Conservation (phyloP, 2,329 filamentous ascomycete species). For the Verticillium dahliae region DNA sequence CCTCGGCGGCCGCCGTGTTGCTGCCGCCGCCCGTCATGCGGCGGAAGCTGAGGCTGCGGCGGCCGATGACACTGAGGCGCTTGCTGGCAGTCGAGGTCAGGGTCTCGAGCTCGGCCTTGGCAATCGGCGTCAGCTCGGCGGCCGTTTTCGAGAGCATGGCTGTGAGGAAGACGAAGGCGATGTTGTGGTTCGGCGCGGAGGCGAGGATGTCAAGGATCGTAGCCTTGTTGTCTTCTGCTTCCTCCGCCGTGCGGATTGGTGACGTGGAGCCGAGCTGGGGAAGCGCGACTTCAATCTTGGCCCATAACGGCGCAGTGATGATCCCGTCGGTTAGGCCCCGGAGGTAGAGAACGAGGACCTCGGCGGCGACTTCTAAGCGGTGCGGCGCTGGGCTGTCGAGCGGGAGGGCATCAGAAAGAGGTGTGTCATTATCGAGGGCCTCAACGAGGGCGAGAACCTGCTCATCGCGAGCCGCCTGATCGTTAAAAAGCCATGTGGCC, state of each 20-base stretch:
- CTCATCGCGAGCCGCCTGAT: conserved; percentile 17
- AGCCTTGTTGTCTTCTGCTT: conserved; percentile 37
- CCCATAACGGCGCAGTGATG: conserved; percentile 65
- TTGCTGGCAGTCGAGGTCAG: conserved; percentile 17
- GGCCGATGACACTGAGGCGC: conserved; percentile 20
- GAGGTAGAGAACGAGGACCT: conserved; percentile 69
- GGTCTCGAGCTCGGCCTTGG: conserved; percentile 26
- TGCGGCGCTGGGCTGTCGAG: conserved; percentile 57
- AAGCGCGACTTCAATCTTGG: conserved; percentile 55
- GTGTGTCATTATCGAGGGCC: conserved; percentile 65
- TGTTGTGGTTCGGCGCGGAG: conserved; percentile 69
- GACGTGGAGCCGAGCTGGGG: conserved; percentile 29
- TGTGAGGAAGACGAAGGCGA: conserved; percentile 82
- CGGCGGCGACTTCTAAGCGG: conserved; percentile 68
- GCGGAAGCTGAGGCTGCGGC: conserved; percentile 41
- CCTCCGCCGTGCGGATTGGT: not conserved
- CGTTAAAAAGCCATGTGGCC: conserved; percentile 20
- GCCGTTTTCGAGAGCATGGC: conserved; percentile 60
- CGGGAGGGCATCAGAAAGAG: conserved; percentile 55
- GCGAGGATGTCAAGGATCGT: conserved; percentile 67
- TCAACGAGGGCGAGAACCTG: conserved; percentile 41
- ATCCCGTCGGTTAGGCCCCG: conserved; percentile 72
- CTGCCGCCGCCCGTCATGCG: conserved; percentile 9
- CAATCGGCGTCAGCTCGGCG: conserved; percentile 38
- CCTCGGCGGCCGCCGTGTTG: conserved; percentile 10